Base-by-base conservation (phyloP, 495 filamentous ascomycete species). In the Penicillium pulvis region DNA sequence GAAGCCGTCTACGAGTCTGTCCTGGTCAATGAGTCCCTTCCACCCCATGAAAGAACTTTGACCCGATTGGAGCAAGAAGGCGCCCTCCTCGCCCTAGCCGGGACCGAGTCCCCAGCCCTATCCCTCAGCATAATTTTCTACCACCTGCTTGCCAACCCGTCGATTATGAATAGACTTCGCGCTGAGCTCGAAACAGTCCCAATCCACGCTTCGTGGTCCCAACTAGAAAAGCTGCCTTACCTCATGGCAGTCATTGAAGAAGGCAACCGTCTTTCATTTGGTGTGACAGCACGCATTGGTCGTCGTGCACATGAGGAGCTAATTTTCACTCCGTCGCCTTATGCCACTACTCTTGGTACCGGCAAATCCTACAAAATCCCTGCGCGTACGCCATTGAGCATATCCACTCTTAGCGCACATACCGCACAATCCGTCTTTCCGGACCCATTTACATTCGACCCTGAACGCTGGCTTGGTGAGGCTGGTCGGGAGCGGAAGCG, bases 171-270 rank as follows among this genome's bases (percentile, higher is more conserved):
- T 8, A 69, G 59, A 12, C 57, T 81, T 1, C 71, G 68, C 19
- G 45, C 62, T 9, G 76, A 80, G 55, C 59, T 81, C 14, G 43
- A 47, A 6, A 52, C 60, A 10, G 51, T 66, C n/a, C 61, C 71
- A 6, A 63, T 58, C 31, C 44, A 57, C 10, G 42, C 53, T 10
- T 33, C 57, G 1, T 73, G 68, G 74, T 56, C 57, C 7, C 55
- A 70, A 20, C 71, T 79, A 0, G 78, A 79, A 53, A 61, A 78
- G 54, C 74, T 80, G 1, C 78, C 81, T 2, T 84, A 81, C 57
- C 60, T 80, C n/a, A 69, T 65, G 41, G 79, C 70, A 0, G 66
- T 77, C 9, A 65, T 81, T 11, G 65, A 75, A 47, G 79, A 81
- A 58, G 71, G 69, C 2, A 59, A 78, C 20, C 70, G 79, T 12